Base-by-base conservation (phyloP, 2,329 filamentous ascomycete genomes). In the Davidsoniella neocaledoniae region DNA sequence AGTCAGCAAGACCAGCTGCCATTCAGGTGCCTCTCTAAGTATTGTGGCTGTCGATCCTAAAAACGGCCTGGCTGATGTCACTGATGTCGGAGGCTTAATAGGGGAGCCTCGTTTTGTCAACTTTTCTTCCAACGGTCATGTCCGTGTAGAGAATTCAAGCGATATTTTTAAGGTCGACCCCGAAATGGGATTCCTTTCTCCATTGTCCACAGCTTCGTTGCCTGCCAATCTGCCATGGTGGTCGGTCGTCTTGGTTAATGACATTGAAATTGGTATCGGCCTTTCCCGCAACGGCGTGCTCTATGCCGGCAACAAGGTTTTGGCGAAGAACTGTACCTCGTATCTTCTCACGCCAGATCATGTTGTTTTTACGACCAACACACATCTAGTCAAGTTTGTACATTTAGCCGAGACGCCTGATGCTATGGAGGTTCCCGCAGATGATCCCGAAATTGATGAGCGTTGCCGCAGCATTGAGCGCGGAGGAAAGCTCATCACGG, bases 331-430 rank as follows among this genome's bases (percentile, higher is more conserved):
- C 57, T 94, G 87, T 63, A 96, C 90, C 0, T 98, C 91, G 0
- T 96, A 94, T 58, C 62, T 87, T 5, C 67, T 88, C 23, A 94
- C 90, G 0, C 71, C 79, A 0, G 77, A 79, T 17, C 90, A 96
- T 67, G 70, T 98, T 12, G 78, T 96, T 52, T 87, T 90, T 59
- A 98, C 91, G 0, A 98, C 91, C 0, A 87, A 81, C 53, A 87
- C 87, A 55, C 88, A 96, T 62, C 71, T 95, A 3, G 71, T 98
- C 55, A 98, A 98, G 63, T 95, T 95, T 63, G 81, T 95, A 12
- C 90, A 98, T 62, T 66, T 96, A 45, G 72, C 76, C 3, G 66
- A 69, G 52, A 68, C 74, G 14, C 71, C 43, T 4, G 51, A 47
- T 87, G 85, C 82, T 25, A 76, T 95, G 52, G 80, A 91, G 56